Conservation (phyloP, 2,329 filamentous ascomycete species). For the Pseudogymnoascus sp. region DNA sequence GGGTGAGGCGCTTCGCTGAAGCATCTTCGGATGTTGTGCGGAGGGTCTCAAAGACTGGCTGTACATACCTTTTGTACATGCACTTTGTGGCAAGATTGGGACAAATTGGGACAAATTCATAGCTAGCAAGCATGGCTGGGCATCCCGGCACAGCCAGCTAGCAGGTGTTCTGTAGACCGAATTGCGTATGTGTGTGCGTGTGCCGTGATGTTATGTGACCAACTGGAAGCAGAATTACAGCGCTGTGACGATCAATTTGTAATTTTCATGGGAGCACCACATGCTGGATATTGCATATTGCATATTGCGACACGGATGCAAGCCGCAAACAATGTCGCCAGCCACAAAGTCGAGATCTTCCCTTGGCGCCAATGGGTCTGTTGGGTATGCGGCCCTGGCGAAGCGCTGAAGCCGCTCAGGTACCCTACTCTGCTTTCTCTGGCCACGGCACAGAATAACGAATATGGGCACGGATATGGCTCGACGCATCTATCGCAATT, state of each 20-base stretch:
- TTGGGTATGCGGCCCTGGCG: not conserved
- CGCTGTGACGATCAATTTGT: conserved; percentile 4
- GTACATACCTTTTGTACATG: conserved; percentile 21
- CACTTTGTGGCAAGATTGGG: conserved; percentile 13
- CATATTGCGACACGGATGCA: not conserved
- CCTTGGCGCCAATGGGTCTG: not conserved
- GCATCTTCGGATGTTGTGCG: conserved; percentile 15
- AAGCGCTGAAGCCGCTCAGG: not conserved
- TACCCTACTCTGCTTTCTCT: not conserved
- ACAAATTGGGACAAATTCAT: not conserved
- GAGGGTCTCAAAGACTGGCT: conserved; percentile 27
- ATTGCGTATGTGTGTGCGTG: not conserved
- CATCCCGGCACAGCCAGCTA: not conserved
- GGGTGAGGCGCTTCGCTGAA: conserved; percentile 24
- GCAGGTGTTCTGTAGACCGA: not conserved
- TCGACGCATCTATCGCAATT: conserved; percentile 6
- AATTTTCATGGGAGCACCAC: not conserved
- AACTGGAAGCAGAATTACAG: not conserved
- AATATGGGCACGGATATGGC: not conserved
- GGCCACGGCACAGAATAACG: not conserved
- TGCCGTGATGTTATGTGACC: not conserved
- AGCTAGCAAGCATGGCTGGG: not conserved
- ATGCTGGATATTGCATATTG: not conserved
- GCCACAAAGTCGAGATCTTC: not conserved
- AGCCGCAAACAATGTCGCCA: not conserved